These are phyloP conservation scores for Mortierella claussenii DNA, from an alignment of 192 early-diverging fungal species.

Conservation along the genomic window DNA sequence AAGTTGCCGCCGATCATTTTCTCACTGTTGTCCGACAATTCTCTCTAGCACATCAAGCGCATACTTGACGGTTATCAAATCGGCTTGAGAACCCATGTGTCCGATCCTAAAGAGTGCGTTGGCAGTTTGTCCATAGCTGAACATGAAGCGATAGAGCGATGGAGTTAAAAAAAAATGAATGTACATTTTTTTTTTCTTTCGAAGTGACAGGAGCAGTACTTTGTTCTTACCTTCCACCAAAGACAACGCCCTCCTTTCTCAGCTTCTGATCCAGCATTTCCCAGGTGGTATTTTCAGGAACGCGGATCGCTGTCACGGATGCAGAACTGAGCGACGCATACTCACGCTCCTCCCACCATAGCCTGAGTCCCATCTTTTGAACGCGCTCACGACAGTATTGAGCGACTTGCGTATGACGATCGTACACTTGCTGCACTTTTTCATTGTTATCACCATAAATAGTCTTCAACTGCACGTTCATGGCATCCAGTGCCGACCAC, in stretches of 20 bases:
- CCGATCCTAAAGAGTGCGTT: constrained; percentile 48
- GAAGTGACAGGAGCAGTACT: neutral
- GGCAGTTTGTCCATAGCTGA: constrained; percentile 41
- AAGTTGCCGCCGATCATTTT: too few species aligned
- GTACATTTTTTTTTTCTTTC: neutral
- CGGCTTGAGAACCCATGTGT: constrained; percentile 47
- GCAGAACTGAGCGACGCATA: constrained; percentile 25
- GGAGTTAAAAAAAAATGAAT: neutral
- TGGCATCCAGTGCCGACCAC: constrained; percentile 46
- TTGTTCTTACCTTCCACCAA: constrained; percentile 41
- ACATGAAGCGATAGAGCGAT: neutral
- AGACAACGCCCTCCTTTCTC: constrained; percentile 39
- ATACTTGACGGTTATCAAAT: constrained; percentile 19
- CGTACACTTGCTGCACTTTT: constrained; percentile 10
- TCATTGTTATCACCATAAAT: constrained; percentile 21
- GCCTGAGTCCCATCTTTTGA: constrained; percentile 37
- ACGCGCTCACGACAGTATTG: constrained; percentile 34
- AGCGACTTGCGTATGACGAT: constrained; percentile 24
- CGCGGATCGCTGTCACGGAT: constrained; percentile 40
- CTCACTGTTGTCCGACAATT: constrained; percentile 9
- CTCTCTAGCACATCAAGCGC: constrained; percentile 37
- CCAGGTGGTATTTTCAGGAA: constrained; percentile 44
- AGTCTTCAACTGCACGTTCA: constrained; percentile 32
- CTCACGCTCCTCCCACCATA: constrained; percentile 44
- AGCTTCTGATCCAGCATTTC: constrained; percentile 39